phyloP scores from a whole-genome alignment of 495 filamentous ascomycete species.

The Penicillium canescens region DNA sequence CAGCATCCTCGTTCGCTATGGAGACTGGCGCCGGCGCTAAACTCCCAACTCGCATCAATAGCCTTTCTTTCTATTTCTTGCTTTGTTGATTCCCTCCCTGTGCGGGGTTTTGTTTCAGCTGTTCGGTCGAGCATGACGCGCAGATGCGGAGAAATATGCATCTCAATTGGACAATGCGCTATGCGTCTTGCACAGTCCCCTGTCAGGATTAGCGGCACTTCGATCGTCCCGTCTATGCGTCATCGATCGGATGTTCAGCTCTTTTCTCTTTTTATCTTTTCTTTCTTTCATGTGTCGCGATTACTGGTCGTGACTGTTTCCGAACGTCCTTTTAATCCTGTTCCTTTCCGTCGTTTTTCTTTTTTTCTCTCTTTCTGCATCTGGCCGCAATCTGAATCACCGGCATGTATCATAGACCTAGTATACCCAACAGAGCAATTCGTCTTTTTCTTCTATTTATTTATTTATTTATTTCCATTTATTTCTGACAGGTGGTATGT shows the following conservation, averaged over 20 bases:
- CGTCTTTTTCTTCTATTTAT: conserved; percentile 12
- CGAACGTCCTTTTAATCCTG: conserved; percentile 17
- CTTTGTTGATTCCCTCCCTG: conserved; percentile 3
- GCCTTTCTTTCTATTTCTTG: conserved; percentile 8
- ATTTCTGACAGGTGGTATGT: not conserved
- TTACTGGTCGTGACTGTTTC: conserved; percentile 17
- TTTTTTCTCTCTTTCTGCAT: conserved; percentile 21
- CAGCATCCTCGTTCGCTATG: conserved; percentile 2
- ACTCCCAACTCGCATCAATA: conserved; percentile 11
- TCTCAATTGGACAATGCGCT: conserved; percentile 17
- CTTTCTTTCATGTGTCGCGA: conserved; percentile 14
- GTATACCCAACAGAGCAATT: conserved; percentile 47
- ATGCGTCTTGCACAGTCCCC: no score
- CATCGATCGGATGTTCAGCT: conserved; percentile 11
- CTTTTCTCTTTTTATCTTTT: conserved; percentile 13
- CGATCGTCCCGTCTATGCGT: conserved; percentile 14
- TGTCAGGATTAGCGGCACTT: not conserved
- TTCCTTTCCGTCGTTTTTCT: conserved; percentile 9
- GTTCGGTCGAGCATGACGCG: conserved; percentile 13
- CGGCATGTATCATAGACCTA: conserved; percentile 50
- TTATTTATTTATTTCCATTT: not conserved
- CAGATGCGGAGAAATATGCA: conserved; percentile 23
- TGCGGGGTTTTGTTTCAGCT: conserved; percentile 17
- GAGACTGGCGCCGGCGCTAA: conserved; percentile 17
- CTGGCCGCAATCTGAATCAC: conserved; percentile 31